Conservation (phyloP, 495 filamentous ascomycete genomes). For the Geopyxis carbonaria region DNA sequence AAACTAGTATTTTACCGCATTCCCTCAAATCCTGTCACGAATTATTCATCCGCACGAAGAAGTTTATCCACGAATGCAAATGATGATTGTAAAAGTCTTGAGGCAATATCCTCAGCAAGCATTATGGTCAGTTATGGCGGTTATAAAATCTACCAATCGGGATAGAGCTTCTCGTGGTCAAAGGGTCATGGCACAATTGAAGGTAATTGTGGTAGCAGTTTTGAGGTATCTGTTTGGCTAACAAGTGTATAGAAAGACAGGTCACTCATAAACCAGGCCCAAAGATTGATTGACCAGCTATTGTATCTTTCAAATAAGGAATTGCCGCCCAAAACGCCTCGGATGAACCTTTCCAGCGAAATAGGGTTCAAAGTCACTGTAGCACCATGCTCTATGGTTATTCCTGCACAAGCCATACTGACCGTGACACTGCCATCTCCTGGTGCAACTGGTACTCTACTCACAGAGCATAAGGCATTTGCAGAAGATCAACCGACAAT, state of each 20-base stretch:
- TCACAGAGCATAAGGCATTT: slow-evolving; percentile 59
- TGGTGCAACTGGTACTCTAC: slow-evolving; percentile 44
- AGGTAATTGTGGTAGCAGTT: slow-evolving; percentile 36
- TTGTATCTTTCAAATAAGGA: slow-evolving; percentile 59
- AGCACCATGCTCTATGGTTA: slow-evolving; percentile 66
- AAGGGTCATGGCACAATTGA: slow-evolving; percentile 22
- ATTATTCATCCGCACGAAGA: slow-evolving; percentile 69
- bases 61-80: slow-evolving; percentile 55
- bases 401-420: slow-evolving; percentile 72
- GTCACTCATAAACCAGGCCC: slow-evolving; percentile 53
- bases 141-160: slow-evolving; percentile 40
- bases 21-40: slow-evolving; percentile 80
- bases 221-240: no score
- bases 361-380: slow-evolving; percentile 69
- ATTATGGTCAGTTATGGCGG: slow-evolving; percentile 79
- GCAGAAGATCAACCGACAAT: slow-evolving; percentile 38
- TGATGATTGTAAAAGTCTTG: slow-evolving; percentile 69
- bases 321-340: slow-evolving; percentile 32
- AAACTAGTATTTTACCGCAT: slow-evolving; percentile 61
- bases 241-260: no score
- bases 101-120: slow-evolving; percentile 69
- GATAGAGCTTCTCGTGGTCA: slow-evolving; percentile 38
- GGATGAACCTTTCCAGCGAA: slow-evolving; percentile 48
- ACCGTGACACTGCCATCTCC: slow-evolving; percentile 63
- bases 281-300: slow-evolving; percentile 69